Percentiles rank a stretch among this genome's conserved stretches.
Evolutionary conservation across 2,329 filamentous ascomycete species (phyloP).

Genomic region (Orbilia quercus): DNA sequence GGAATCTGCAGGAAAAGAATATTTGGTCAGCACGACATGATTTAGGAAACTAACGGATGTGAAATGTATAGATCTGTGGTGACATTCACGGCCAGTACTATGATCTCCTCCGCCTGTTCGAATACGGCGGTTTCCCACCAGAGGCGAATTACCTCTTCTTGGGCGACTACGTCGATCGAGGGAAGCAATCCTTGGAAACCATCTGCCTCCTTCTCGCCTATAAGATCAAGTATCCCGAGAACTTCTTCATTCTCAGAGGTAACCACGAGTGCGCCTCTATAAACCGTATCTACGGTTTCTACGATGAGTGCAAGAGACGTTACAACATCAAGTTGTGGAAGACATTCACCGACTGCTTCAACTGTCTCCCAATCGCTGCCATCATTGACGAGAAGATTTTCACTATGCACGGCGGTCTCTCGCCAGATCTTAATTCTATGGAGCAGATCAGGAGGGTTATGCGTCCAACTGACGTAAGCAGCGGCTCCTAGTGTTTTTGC

Average conservation of each 20-base stretch:
- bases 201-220: constrained; percentile 96
- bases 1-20: constrained; percentile 27
- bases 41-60: not conserved
- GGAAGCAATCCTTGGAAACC: constrained; percentile 98
- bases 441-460: constrained; percentile 99
- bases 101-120: constrained; percentile 94
- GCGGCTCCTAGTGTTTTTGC: constrained; percentile 53
- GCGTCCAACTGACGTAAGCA: constrained; percentile 95
- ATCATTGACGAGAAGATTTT: constrained; percentile 99
- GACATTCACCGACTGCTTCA: constrained; percentile 99
- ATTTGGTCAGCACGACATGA: not conserved
- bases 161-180: constrained; percentile 97
- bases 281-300: constrained; percentile 99
- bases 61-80: constrained; percentile 83
- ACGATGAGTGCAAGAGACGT: constrained; percentile 98
- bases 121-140: constrained; percentile 97
- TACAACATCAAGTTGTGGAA: constrained; percentile 99
- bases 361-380: constrained; percentile 95
- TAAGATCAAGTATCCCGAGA: constrained; percentile 99
- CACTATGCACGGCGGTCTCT: constrained; percentile 98
- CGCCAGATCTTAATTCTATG: constrained; percentile 98
- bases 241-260: constrained; percentile 98
- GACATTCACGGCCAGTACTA: constrained; percentile 99
- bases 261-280: constrained; percentile 99
- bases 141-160: constrained; percentile 99